Base-by-base conservation (phyloP, 805 yeast genomes). In the Cyberlindnera meyerae region DNA sequence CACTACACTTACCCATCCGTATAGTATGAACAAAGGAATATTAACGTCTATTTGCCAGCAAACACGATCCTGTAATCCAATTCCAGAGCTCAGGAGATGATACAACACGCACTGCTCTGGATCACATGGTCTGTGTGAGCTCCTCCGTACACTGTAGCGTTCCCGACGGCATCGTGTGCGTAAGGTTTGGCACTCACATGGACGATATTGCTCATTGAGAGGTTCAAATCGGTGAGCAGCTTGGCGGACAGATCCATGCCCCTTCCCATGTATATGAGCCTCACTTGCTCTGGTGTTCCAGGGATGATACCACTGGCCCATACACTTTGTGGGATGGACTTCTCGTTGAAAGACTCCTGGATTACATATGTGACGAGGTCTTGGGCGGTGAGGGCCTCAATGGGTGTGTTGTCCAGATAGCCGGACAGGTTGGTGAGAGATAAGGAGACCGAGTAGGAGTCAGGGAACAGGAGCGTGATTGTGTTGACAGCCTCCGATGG, bases 221-320 rank as follows among this genome's bases (percentile, higher is more conserved):
- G 22, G 9, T 42, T 48, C 29, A 55, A 38, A 4, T 47, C 44
- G 5, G 25, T 24, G 9, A 9, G 7, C 21, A 47, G 13, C 8
- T 8, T 17, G 4, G 24, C 14, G 1, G 29, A 35, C 2, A 18
- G 30, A 4, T 49, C 51, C 13, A 60, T 40, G 8, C 57, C 45
- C 34, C 47, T 45, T 16, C 65, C 65, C 34, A 58, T 35, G 32
- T 57, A 55, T 15, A 60, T 58, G n/a, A 60, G 38, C 12, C 64
- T 36, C 35, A 50, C 12, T 29, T 48, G 51, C 8, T 13, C 9
- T 7, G 4, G 16, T 4, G 11, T 21, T n/a, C 18, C 6, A 6
- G 37, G 36, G 5, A 18, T 12, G 6, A 20, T 6, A 11, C 31
- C 24, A 4, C 22, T 22, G 8, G 17, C 4, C 31, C 31, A 21